These are phyloP conservation scores for Xylariales sp. DNA, from an alignment of 2,329 filamentous ascomycete genomes.

Conservation along the genomic window DNA sequence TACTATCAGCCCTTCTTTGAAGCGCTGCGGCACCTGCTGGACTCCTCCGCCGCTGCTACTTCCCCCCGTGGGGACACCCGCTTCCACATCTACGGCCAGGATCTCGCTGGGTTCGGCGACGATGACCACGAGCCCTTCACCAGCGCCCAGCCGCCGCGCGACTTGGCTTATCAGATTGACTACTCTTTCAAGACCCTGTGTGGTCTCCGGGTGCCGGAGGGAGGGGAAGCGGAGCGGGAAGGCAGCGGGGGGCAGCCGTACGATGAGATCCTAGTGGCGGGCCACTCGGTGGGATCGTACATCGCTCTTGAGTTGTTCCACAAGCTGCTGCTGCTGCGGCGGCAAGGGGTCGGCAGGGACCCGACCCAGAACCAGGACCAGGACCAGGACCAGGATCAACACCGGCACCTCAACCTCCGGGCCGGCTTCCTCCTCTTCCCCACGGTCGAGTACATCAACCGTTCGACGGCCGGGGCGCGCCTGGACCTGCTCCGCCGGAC, in stretches of 20 bases:
- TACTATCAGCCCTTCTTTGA: slow-evolving; percentile 69
- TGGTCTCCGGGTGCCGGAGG: slow-evolving; percentile 19
- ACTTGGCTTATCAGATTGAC: slow-evolving; percentile 50
- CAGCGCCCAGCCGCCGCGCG: slow-evolving; percentile 36
- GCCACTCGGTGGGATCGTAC: slow-evolving; percentile 72
- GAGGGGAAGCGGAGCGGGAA: slow-evolving; percentile 20
- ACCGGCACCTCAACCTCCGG: slow-evolving; percentile 35
- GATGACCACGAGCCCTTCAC: slow-evolving; percentile 44
- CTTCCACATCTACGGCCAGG: slow-evolving; percentile 55
- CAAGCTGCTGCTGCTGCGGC: slow-evolving; percentile 42
- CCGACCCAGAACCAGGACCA: no score
- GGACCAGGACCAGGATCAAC: slow-evolving; percentile 19
- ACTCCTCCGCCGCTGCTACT: slow-evolving; percentile 23
- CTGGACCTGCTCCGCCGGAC: slow-evolving; percentile 38
- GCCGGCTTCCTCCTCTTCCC: slow-evolving; percentile 67
- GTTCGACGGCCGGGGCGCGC: slow-evolving; percentile 54
- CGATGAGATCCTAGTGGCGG: slow-evolving; percentile 61
- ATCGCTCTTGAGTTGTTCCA: slow-evolving; percentile 66
- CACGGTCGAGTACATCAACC: slow-evolving; percentile 67
- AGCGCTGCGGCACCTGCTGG: slow-evolving; percentile 49
- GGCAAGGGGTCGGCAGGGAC: no score
- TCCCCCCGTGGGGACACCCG: no score
- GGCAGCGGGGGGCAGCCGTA: slow-evolving; percentile 41
- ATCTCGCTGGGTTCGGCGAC: slow-evolving; percentile 55
- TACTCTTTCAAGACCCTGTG: slow-evolving; percentile 34